Evolutionary conservation across 305 asterid genomes (phyloP), one percentile per base, ranked within the genome.

Genomic region (Fraxinus albicans): DNA sequence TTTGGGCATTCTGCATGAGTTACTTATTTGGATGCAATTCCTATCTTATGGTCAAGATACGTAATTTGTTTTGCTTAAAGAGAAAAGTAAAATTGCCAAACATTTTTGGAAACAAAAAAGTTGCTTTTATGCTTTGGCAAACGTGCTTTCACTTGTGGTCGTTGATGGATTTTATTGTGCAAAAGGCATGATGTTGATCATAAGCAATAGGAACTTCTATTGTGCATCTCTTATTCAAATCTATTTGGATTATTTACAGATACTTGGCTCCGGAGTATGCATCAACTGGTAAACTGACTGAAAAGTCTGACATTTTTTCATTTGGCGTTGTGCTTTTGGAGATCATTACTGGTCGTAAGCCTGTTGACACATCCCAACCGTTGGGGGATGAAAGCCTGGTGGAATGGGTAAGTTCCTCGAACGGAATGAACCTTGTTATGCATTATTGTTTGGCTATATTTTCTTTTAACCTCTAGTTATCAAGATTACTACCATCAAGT

Each of bases 201-300:
- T 19, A 58, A 17, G 23, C 23, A 17, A 17, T 65, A 25, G 33
- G 34, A 65, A 25, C 73, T 65, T 21, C 13, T 74, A 36, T 8
- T 77, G 36, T 65, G 72, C 77, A 83, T 83, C 73, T 79, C 75
- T 84, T 76, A 85, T 8, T 60, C 33, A 34, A 76, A n/a, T 76
- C 79, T 81, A 38, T 84, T 79, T 60, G 86, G 76, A 83, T 81
- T 72, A 85, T 79, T 81, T 81, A 82, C 90, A 90, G 94, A 81
- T 92, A 92, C 90, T 86, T 92, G 93, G 90, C 94, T 19, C 94
- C 94, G 0, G 94, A 92, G 88, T 92, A 91, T 86, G 96, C 96
- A 80, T 91, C 94, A 81, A 90, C 89, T 21, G 96, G 96, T 79
- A 92, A 92, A 88, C 88, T 92, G 79, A 91, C 93, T 2, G 94